These are phyloP conservation scores for Antitrichia curtipendula DNA, from an alignment of 225 moss, liverwort and hornwort species.

Conservation along the genomic window DNA sequence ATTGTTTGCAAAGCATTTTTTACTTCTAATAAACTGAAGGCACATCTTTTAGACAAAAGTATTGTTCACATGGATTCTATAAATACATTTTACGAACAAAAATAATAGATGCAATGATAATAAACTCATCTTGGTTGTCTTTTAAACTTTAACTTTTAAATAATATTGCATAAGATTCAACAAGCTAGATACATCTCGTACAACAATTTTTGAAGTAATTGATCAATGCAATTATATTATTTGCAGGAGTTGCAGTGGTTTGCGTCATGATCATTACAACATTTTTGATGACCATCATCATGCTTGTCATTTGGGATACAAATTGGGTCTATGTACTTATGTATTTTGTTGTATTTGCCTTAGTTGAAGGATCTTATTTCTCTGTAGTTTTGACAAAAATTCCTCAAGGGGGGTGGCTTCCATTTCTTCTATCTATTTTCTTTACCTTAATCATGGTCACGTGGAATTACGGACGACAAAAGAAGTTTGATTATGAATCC, in stretches of 20 bases:
- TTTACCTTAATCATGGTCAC: slow-evolving; percentile 56
- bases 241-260: slow-evolving; percentile 66
- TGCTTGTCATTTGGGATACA: slow-evolving; percentile 69
- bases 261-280: slow-evolving; percentile 75
- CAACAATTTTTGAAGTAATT: neutral
- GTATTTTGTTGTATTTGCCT: slow-evolving; percentile 22
- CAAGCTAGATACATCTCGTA: neutral
- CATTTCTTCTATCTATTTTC: slow-evolving; percentile 39
- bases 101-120: neutral
- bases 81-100: neutral
- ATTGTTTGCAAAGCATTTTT: neutral
- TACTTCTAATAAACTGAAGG: neutral
- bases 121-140: neutral
- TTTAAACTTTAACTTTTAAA: neutral
- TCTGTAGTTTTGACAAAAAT: slow-evolving; percentile 53
- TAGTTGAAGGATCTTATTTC: slow-evolving; percentile 50
- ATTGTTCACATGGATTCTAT: neutral
- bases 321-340: neutral
- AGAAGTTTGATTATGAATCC: slow-evolving; percentile 56
- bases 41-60: neutral
- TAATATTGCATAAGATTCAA: neutral
- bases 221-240: neutral
- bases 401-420: slow-evolving; percentile 81
- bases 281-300: slow-evolving; percentile 53
- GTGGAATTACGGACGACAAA: slow-evolving; percentile 60